Base-by-base conservation (phyloP, 805 yeast genomes). In the Kurtzmaniella fragi region DNA sequence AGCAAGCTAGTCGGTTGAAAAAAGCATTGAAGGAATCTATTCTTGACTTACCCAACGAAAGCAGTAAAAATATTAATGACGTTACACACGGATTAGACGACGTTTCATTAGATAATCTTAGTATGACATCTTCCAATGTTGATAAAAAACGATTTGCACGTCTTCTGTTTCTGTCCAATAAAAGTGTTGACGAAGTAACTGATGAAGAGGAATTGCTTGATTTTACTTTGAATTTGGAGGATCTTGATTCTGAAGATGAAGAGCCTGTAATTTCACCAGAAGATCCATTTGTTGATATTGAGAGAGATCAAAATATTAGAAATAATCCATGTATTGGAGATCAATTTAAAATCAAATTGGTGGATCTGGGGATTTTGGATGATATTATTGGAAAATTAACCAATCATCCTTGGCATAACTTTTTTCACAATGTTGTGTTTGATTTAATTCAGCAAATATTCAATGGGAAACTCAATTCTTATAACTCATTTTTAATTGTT, bases 341-440 rank as follows among this genome's bases (percentile, higher is more conserved):
- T 57, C 73, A 70, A 46, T 77, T 90, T 54, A 93, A 93, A 59
- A 84, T 88, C 35, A 81, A 86, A 39, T 67, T 93, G 16, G 76
- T 80, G 42, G 96, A 93, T 54, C 80, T 78, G 57, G 73, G 75
- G 28, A 78, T 88, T 42, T 71, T 90, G 26, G 65, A 77, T 15
- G 74, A 78, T 16, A 80, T 90, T n/a, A 63, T 89, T 17, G 62
- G 73, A 20, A 79, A 84, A 73, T 87, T 93, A 54, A 81, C 90
- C 60, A 67, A 74, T 44, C 88, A 82, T 60, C 96, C 98, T 5
- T 93, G 98, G 98, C 93, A 93, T 59, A 93, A 93, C 56, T 93
- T 93, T 55, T 75, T 93, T 70, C 99, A 93, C 61, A 93, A 91
- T 54, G 99, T 93, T 42, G 96, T 93, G 7, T 93, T 91, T 70